Evolutionary conservation across 2,329 filamentous ascomycete species (phyloP).

Genomic region (Chaetomium sp.): DNA sequence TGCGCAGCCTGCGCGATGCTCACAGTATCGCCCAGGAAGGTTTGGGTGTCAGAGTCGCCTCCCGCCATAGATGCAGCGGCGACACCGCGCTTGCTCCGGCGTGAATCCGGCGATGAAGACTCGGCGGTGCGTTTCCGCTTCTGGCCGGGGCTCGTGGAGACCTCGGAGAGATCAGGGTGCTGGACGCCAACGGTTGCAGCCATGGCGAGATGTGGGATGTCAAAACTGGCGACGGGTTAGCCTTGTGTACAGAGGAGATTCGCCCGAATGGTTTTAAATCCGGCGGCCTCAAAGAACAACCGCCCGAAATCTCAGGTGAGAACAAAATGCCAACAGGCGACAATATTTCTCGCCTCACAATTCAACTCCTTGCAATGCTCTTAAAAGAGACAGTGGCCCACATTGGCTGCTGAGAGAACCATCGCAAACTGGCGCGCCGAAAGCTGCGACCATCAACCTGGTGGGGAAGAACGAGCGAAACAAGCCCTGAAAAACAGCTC

Average conservation of each 20-base stretch:
- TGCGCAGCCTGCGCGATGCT: slow-evolving; percentile 38
- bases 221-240: slow-evolving; percentile 11
- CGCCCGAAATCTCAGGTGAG: too few species aligned
- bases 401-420: neutral
- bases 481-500: too few species aligned
- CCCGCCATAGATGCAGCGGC: slow-evolving; percentile 41
- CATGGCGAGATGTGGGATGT: slow-evolving; percentile 31
- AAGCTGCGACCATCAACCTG: too few species aligned
- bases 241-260: neutral
- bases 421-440: neutral
- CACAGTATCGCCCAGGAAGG: slow-evolving; percentile 50
- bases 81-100: slow-evolving; percentile 45
- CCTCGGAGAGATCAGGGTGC: slow-evolving; percentile 40
- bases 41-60: slow-evolving; percentile 35
- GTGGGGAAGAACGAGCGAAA: too few species aligned
- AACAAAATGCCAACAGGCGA: too few species aligned
- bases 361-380: too few species aligned
- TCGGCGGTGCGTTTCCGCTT: slow-evolving; percentile 51
- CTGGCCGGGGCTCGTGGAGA: slow-evolving; percentile 39
- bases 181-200: slow-evolving; percentile 41
- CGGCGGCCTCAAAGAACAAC: too few species aligned
- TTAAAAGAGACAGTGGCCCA: too few species aligned
- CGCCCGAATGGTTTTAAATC: too few species aligned
- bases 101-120: slow-evolving; percentile 41
- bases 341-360: too few species aligned